These are phyloP conservation scores for Nicotiana paniculata DNA, from an alignment of 257 asterid genomes.

Conservation along the genomic window DNA sequence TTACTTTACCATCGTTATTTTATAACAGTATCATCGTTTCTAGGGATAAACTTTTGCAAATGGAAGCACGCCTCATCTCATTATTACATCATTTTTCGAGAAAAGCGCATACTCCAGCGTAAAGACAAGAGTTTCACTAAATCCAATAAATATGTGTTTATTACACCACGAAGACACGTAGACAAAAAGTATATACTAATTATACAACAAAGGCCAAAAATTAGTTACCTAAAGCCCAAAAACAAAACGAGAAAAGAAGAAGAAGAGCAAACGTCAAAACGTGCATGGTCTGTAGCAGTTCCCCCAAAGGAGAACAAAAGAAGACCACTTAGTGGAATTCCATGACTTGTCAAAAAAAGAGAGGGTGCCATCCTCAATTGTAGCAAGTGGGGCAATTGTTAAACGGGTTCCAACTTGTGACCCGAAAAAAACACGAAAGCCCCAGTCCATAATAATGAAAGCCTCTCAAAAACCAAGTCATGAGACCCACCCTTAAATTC, in stretches of 20 bases:
- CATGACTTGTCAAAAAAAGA: background rate
- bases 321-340: background rate
- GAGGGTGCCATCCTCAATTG: background rate
- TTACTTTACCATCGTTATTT: too few relatives aligned
- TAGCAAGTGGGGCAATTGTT: background rate
- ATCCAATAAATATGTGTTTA: background rate
- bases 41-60: too few relatives aligned
- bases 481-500: background rate
- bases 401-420: background rate
- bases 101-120: background rate
- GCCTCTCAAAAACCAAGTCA: background rate
- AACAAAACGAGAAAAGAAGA: background rate
- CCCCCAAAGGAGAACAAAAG: background rate
- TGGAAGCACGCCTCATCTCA: too few relatives aligned
- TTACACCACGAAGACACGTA: background rate
- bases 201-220: constrained; percentile 1
- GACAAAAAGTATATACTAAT: background rate
- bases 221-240: background rate
- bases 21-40: too few relatives aligned
- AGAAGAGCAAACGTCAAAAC: background rate
- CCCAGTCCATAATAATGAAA: background rate
- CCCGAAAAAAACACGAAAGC: background rate
- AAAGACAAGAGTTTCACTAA: background rate
- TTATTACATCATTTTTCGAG: too few relatives aligned
- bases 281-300: background rate